Evolutionary conservation across 805 yeast genomes (phyloP).

Genomic region (Citeromyces matritensis): DNA sequence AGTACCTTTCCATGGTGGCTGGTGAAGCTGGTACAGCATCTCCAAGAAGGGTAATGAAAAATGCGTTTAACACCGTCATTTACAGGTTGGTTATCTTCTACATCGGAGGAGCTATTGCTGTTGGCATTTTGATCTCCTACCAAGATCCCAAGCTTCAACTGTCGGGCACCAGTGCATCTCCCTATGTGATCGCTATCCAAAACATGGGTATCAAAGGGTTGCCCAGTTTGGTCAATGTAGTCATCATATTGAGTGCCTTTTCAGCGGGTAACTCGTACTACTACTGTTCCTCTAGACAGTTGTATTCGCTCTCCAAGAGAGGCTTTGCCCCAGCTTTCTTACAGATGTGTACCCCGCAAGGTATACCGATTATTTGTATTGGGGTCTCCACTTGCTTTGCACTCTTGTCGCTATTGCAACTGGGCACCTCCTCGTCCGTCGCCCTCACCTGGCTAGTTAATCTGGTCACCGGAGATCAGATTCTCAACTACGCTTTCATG

Average conservation of each 20-base stretch:
- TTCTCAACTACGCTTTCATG: slow-evolving; percentile 30
- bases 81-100: slow-evolving; percentile 26
- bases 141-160: slow-evolving; percentile 27
- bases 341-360: slow-evolving; percentile 42
- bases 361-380: slow-evolving; percentile 56
- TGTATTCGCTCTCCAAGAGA: slow-evolving; percentile 53
- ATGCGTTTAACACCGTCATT: slow-evolving; percentile 24
- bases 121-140: slow-evolving; percentile 20
- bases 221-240: slow-evolving; percentile 65
- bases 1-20: slow-evolving; percentile 25
- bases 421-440: slow-evolving; percentile 16
- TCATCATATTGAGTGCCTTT: slow-evolving; percentile 56
- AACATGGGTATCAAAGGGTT: slow-evolving; percentile 45
- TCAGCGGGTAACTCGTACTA: slow-evolving; percentile 74
- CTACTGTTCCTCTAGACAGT: slow-evolving; percentile 44
- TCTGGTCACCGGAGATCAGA: slow-evolving; percentile 29
- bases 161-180: slow-evolving; percentile 65
- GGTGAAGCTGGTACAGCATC: slow-evolving; percentile 24
- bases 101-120: slow-evolving; percentile 25
- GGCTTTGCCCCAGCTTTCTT: slow-evolving; percentile 64
- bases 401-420: slow-evolving; percentile 44
- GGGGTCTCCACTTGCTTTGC: slow-evolving; percentile 40
- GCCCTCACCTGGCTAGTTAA: slow-evolving; percentile 29
- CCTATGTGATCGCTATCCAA: slow-evolving; percentile 68
- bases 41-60: slow-evolving; percentile 23